phyloP scores from a whole-genome alignment of 805 yeast species.

The Teunomyces gatunensis region DNA sequence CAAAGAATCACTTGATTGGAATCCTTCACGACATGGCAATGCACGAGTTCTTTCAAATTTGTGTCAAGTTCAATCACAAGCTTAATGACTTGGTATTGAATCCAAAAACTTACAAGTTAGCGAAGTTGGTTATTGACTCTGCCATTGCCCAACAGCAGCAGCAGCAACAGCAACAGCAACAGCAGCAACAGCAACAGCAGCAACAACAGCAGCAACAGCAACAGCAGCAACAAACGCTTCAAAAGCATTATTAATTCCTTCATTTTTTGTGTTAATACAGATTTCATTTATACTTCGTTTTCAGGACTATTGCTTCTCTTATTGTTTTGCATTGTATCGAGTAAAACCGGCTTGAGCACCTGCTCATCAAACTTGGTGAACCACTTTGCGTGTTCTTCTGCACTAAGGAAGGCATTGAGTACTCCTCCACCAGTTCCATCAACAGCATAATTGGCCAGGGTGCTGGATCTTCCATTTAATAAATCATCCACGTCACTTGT shows the following conservation, averaged over 20 bases:
- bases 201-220: conserved; percentile 27
- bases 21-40: conserved; percentile 63
- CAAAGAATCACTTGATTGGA: conserved; percentile 43
- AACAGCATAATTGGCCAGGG: not conserved
- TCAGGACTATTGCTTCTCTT: conserved; percentile 7
- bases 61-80: conserved; percentile 59
- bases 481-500: conserved; percentile 41
- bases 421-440: conserved; percentile 24
- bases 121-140: conserved; percentile 69
- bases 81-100: conserved; percentile 63
- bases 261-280: not conserved
- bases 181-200: conserved; percentile 39
- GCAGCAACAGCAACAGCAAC: conserved; percentile 28
- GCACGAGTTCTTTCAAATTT: conserved; percentile 61
- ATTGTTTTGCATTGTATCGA: conserved; percentile 52
- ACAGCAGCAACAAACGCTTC: conserved; percentile 14
- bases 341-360: conserved; percentile 85
- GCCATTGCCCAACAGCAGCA: conserved; percentile 51
- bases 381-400: conserved; percentile 85
- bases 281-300: not conserved
- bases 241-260: conserved; percentile 3
- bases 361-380: conserved; percentile 91
- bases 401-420: conserved; percentile 41
- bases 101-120: conserved; percentile 62
- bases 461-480: conserved; percentile 13